Conservation (phyloP, 2,329 filamentous ascomycete species). For the Phaeosphaeriaceae sp. region DNA sequence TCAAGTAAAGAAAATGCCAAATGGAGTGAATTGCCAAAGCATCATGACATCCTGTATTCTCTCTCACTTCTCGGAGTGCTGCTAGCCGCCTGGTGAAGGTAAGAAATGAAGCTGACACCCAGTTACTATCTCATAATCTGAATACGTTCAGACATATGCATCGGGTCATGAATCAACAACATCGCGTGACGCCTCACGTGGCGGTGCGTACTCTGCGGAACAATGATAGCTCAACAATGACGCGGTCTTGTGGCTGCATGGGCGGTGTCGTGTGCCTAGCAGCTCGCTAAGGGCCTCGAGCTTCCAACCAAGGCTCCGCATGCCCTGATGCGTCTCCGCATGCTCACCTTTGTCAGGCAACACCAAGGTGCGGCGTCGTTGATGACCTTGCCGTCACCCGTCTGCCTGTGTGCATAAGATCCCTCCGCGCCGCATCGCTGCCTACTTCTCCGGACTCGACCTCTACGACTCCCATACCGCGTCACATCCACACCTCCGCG, state of each 20-base stretch:
- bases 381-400: constrained; percentile 12
- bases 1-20: no score
- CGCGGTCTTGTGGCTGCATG: constrained; percentile 30
- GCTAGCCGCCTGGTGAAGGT: no score
- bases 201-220: constrained; percentile 10
- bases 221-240: constrained; percentile 19
- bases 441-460: constrained; percentile 3
- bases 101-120: no score
- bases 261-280: constrained; percentile 23
- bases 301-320: background rate
- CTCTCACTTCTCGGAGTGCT: no score
- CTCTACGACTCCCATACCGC: background rate
- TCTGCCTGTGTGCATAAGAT: constrained; percentile 19
- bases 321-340: constrained; percentile 10
- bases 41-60: no score
- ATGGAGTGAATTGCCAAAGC: no score
- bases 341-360: constrained; percentile 18
- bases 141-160: no score
- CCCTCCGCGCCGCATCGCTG: constrained; percentile 10
- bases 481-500: constrained; percentile 12
- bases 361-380: constrained; percentile 12
- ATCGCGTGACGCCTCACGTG: constrained; percentile 8
- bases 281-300: constrained; percentile 25
- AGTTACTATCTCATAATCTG: no score
- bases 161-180: no score